Evolutionary conservation across 441 rosid genomes (phyloP), one percentile per base, ranked within the genome.

Genomic region (Populus tomentosa): DNA sequence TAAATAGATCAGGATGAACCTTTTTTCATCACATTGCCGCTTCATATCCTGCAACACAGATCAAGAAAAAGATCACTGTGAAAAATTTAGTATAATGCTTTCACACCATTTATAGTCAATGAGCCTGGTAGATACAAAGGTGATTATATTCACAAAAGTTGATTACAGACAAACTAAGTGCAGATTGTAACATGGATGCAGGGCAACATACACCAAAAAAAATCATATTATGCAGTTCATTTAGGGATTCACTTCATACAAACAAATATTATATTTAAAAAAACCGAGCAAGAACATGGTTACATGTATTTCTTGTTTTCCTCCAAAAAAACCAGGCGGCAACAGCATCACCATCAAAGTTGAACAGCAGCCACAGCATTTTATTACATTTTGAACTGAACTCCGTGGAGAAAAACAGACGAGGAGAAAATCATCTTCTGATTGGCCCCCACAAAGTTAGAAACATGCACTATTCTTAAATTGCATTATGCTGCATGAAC

Each of bases 11-110:
- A 30, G 33, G 33, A 30, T 30, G 33, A 74, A 94, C 99, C 98
- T 93, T 87, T 97, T 97, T 80, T 90, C 98, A 72, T 97, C 97
- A 33, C 99, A 97, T 73, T 94, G 99, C 75, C 90, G 89, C 88
- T 94, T 97, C 99, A 97, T 97, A 82, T 97, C 98, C 99, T 97
- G 92, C 84, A 85, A 26, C 77, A 77, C 23, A 67, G 69, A 83
- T 70, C 62, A 84, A 84, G 62, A 74, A 30, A 30, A 32, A 78
- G 56, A 67, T 26, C 68, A 70, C n/a, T 77, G 35, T 83, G 73
- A 50, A 56, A 67, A 78, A 72, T 21, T 72, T 30, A 70, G 18
- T 20, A 32, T 56, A 73, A 75, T 69, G 59, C n/a, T 30, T 20
- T 11, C 24, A 63, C 6, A 20, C 56, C 18, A 28, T 14, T 38